Conservation (phyloP, 1,139 yeast species). For the Arxiozyma bovina region DNA sequence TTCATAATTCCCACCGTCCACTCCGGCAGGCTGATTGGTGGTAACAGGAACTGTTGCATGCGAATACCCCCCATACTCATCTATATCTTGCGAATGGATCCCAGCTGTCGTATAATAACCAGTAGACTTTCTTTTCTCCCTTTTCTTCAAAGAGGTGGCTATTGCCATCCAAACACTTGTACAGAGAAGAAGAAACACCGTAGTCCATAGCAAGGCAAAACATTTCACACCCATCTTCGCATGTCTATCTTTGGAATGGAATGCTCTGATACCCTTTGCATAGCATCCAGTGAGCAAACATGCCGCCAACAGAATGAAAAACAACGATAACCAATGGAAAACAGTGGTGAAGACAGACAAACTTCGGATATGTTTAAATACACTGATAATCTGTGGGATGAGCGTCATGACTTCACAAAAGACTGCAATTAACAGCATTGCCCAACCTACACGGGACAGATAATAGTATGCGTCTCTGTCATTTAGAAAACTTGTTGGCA, state of each 20-base stretch:
- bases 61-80: not conserved
- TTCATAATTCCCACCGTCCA: not conserved
- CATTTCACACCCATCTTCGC: constrained; percentile 51
- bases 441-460: constrained; percentile 59
- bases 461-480: constrained; percentile 48
- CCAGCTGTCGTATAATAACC: not conserved
- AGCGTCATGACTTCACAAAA: constrained; percentile 43
- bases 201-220: constrained; percentile 60
- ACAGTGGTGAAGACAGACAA: constrained; percentile 30
- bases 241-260: constrained; percentile 38
- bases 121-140: not conserved
- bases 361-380: constrained; percentile 30
- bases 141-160: constrained; percentile 7
- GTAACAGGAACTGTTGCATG: not conserved
- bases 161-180: constrained; percentile 23
- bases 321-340: constrained; percentile 37
- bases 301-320: constrained; percentile 53
- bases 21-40: not conserved
- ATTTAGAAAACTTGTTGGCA: constrained; percentile 45
- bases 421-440: constrained; percentile 54
- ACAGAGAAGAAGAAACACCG: constrained; percentile 41
- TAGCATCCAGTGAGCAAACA: constrained; percentile 55
- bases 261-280: constrained; percentile 52
- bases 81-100: constrained; percentile 1
- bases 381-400: constrained; percentile 30